These are phyloP conservation scores for Myxozyma sirexii DNA, from an alignment of 805 yeast species.

Conservation along the genomic window DNA sequence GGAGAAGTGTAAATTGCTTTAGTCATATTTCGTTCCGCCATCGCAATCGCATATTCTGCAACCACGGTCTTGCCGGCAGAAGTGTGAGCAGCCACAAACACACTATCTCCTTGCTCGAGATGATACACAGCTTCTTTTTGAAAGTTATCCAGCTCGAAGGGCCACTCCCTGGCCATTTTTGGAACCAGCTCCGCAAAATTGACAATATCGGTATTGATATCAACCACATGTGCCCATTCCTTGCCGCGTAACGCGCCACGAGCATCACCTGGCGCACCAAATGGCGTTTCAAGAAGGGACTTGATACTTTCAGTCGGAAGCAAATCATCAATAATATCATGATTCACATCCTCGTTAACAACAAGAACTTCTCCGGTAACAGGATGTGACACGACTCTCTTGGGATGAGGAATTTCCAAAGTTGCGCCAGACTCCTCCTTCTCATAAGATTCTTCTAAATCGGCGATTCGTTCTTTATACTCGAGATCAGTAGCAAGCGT, in stretches of 20 bases:
- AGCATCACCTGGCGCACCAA: conserved; percentile 3
- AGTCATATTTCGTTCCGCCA: conserved; percentile 95
- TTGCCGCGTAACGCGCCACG: conserved; percentile 43
- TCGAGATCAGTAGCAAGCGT: conserved; percentile 31
- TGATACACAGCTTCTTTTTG: conserved; percentile 97
- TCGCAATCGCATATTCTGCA: conserved; percentile 96
- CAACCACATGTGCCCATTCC: conserved; percentile 96
- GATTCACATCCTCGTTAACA: conserved; percentile 12
- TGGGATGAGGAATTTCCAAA: conserved; percentile 1
- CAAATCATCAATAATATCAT: conserved; percentile 48
- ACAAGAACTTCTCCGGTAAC: conserved; percentile 10
- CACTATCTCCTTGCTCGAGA: conserved; percentile 96
- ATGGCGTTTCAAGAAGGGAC: conserved; percentile 22
- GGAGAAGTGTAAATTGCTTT: conserved; percentile 97
- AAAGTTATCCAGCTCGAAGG: conserved; percentile 90
- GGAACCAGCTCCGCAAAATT: conserved; percentile 90
- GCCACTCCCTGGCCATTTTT: conserved; percentile 90
- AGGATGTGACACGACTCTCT: conserved; percentile 36
- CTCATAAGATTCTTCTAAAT: conserved; percentile 30
- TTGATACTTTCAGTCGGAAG: conserved; percentile 49
- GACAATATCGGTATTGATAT: conserved; percentile 75
- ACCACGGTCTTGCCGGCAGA: conserved; percentile 99
- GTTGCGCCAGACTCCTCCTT: not conserved
- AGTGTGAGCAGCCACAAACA: conserved; percentile 97
- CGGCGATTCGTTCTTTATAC: conserved; percentile 23